Evolutionary conservation across 768 basidiomycete species (phyloP).

Genomic region (Termitomyces sp.): DNA sequence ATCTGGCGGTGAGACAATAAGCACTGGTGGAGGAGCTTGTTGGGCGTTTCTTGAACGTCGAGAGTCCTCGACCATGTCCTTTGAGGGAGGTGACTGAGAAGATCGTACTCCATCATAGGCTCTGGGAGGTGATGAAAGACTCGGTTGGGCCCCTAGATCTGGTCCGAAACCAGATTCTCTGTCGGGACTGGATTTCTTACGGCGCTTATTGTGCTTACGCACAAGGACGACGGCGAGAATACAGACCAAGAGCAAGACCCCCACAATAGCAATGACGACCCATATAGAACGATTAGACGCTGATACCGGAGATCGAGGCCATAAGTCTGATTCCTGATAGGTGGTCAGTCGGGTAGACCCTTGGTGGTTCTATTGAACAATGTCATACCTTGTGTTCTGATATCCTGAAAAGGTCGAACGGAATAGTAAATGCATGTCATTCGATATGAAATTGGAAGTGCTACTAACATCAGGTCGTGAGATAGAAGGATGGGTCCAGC

Average conservation of each 20-base stretch:
- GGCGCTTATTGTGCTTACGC: conserved; percentile 1
- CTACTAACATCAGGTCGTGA: conserved; percentile 3
- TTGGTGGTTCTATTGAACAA: not conserved
- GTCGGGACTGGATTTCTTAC: not conserved
- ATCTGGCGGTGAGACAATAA: conserved; percentile 9
- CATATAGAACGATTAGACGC: conserved; percentile 3
- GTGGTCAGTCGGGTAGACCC: not conserved
- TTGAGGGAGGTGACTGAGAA: conserved; percentile 3
- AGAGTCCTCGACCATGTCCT: not conserved
- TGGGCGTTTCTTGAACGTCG: not conserved
- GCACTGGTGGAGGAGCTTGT: conserved; percentile 1
- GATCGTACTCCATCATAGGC: conserved; percentile 5
- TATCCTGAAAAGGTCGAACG: not conserved
- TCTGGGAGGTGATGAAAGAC: conserved; percentile 3
- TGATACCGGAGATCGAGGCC: conserved; percentile 2
- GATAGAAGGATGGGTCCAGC: conserved; percentile 7
- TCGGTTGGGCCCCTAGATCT: conserved; percentile 1
- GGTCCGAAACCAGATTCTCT: conserved; percentile 12
- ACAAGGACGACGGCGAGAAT: not conserved
- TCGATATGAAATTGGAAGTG: no score
- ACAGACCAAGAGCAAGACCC: conserved; percentile 4
- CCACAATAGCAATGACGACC: conserved; percentile 6
- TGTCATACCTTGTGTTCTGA: not conserved
- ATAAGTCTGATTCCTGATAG: not conserved
- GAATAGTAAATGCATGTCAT: not conserved